Evolutionary conservation across 139 green algal genomes (phyloP).

Genomic region (Micractinium sp.): DNA sequence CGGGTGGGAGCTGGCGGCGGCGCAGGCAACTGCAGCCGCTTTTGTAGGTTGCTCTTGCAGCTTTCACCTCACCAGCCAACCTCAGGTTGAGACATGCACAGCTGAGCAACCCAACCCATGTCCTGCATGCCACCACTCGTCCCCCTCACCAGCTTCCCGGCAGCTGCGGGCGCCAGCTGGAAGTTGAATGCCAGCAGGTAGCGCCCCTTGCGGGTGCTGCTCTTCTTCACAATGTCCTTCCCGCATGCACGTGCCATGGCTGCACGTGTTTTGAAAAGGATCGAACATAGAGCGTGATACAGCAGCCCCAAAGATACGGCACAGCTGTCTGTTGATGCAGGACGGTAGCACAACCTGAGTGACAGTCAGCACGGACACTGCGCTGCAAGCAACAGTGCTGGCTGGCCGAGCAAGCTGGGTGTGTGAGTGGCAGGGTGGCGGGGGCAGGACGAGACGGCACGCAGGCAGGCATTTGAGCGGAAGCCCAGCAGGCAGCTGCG

Average conservation of each 20-base stretch:
- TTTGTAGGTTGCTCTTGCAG: not conserved
- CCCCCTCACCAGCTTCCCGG: slow-evolving; percentile 60
- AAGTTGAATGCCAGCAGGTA: slow-evolving; percentile 76
- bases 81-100: not conserved
- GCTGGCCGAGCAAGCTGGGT: not conserved
- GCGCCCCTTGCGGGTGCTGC: slow-evolving; percentile 44
- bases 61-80: not conserved
- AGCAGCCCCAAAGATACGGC: not conserved
- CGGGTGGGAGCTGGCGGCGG: not conserved
- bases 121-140: not conserved
- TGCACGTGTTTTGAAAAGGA: slow-evolving; percentile 38
- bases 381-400: not conserved
- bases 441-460: not conserved
- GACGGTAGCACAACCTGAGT: not conserved
- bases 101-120: not conserved
- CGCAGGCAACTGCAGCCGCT: not conserved
- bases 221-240: slow-evolving; percentile 90
- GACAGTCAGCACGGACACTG: not conserved
- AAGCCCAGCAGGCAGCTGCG: not conserved
- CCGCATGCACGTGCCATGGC: slow-evolving; percentile 71
- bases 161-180: slow-evolving; percentile 65
- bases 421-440: not conserved
- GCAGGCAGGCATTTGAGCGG: not conserved
- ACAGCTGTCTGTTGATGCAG: not conserved
- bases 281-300: not conserved